Evolutionary conservation across 83 land plant genomes (phyloP), one percentile per base, ranked within the genome.

Genomic region (Diphasiastrum complanatum): DNA sequence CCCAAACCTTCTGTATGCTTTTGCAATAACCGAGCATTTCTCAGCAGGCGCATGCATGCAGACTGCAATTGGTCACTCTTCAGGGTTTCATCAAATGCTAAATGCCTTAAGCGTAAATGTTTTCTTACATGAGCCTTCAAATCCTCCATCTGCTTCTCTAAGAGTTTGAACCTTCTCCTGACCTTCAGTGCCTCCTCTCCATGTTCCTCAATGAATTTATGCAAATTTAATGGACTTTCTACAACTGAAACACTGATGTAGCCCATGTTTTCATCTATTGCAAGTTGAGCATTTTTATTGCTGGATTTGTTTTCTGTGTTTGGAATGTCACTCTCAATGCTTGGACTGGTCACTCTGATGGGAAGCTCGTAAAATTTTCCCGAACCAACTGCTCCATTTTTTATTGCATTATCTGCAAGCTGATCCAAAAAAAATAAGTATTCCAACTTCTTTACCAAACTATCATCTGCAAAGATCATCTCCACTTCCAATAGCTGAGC

Each of bases 301-400:
- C 43, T 38, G 12, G n/a, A n/a, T 38, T 8, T 8, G 14, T 38
- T 8, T 14, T 8, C 43, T 8, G 8, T 14, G 8, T 38, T 14
- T 38, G 8, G 8, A 14, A 49, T 49, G 52, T 19, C 5, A 20
- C 52, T 49, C 8, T 20, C 52, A 49, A 5, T 49, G 52, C 20
- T 49, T n/a, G 51, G 51, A 47, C 71, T 50, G 18, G 57, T 63
- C 30, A 76, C 64, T 59, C 60, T 63, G 25, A 76, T 18, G 4
- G 79, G 79, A 23, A 76, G 77, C 47, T 76, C 59, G 34, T 33
- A 38, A 61, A 73, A 76, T 33, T 66, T 76, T 20, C 77, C 77
- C 29, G 35, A 66, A 37, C 67, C 77, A 31, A 76, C 71, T 32
- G 79, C 67, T 29, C 79, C 77, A 66, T 72, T 29, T 10, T 30